Conservation (phyloP, 2,329 filamentous ascomycete genomes). For the Penicillium sp. region DNA sequence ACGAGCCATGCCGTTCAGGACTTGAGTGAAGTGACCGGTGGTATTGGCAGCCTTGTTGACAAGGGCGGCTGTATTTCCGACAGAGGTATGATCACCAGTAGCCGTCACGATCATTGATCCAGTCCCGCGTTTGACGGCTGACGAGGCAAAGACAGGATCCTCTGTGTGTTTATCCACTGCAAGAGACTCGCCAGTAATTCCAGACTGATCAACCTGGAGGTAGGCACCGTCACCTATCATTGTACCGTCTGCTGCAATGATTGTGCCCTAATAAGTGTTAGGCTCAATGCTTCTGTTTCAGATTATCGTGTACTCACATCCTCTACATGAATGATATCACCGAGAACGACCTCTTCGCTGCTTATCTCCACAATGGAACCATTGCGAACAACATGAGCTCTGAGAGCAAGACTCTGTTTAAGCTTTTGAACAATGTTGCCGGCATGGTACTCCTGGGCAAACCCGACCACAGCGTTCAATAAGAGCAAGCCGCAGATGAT, state of each 20-base stretch:
- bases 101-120: conserved; percentile 78
- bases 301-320: conserved; percentile 52
- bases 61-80: conserved; percentile 82
- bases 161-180: conserved; percentile 84
- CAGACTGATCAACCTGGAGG: conserved; percentile 87
- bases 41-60: conserved; percentile 73
- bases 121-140: conserved; percentile 86
- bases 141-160: conserved; percentile 81
- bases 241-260: conserved; percentile 84
- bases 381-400: conserved; percentile 83
- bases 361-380: conserved; percentile 75
- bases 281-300: not conserved
- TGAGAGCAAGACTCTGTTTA: conserved; percentile 85
- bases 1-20: conserved; percentile 82
- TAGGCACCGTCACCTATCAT: conserved; percentile 81
- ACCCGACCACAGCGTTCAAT: conserved; percentile 82
- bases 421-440: conserved; percentile 87
- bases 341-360: conserved; percentile 79
- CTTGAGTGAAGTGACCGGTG: conserved; percentile 85
- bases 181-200: conserved; percentile 88
- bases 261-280: conserved; percentile 61
- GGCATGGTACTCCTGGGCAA: conserved; percentile 85
- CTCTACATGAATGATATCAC: conserved; percentile 85
- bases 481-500: conserved; percentile 81
- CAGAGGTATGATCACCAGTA: conserved; percentile 86